These are phyloP conservation scores for Alnus glutinosa DNA, from an alignment of 306 rosid species.

Conservation along the genomic window DNA sequence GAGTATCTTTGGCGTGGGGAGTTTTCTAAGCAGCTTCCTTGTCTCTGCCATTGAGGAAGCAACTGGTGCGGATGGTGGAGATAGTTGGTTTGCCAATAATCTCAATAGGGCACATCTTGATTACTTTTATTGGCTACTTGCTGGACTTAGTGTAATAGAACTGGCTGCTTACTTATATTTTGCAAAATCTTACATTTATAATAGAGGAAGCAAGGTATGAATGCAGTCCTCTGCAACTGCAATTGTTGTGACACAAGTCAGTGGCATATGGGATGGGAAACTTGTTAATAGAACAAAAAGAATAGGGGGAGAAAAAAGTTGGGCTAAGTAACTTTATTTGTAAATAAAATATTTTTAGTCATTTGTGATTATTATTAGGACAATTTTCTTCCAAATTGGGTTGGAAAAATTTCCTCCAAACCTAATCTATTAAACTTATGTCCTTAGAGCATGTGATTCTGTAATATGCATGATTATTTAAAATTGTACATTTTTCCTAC, in stretches of 20 bases:
- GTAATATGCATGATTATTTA: too few relatives aligned
- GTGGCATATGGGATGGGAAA: not conserved
- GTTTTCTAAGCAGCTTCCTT: constrained; percentile 25
- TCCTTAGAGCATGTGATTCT: too few relatives aligned
- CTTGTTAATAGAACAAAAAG: not conserved
- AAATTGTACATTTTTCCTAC: too few relatives aligned
- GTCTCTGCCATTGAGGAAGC: constrained; percentile 16
- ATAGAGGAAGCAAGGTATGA: not conserved
- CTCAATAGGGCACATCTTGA: constrained; percentile 29
- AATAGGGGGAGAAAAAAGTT: too few relatives aligned
- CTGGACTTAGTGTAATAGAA: constrained; percentile 7
- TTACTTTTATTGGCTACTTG: constrained; percentile 28
- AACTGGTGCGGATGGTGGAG: constrained; percentile 21
- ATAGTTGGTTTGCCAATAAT: constrained; percentile 33
- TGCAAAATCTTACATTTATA: constrained; percentile 20
- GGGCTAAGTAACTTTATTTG: too few relatives aligned
- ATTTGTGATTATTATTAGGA: too few relatives aligned
- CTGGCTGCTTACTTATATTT: constrained; percentile 10
- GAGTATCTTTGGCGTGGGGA: constrained; percentile 27
- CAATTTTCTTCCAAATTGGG: too few relatives aligned
- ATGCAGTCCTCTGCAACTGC: constrained; percentile 2
- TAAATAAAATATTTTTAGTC: too few relatives aligned
- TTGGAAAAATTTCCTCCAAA: too few relatives aligned
- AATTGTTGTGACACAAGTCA: not conserved
- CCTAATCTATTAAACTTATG: too few relatives aligned